These are phyloP conservation scores for Anthracocystis setariae DNA, from an alignment of 1,284 basidiomycete genomes.

Conservation along the genomic window DNA sequence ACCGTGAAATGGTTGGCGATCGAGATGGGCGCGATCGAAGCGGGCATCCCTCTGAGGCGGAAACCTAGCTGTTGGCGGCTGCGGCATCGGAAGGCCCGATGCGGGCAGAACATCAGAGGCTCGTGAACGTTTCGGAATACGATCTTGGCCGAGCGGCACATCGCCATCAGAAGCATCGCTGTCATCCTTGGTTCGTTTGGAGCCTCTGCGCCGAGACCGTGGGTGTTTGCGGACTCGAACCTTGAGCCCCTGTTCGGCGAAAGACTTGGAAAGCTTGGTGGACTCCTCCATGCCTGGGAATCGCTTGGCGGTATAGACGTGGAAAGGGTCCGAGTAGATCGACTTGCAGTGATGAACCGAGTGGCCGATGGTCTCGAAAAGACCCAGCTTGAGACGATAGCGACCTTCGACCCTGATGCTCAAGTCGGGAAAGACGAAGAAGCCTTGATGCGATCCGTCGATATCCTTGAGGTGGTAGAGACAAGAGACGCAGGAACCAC, in stretches of 20 bases:
- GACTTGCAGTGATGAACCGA: slow-evolving; percentile 64
- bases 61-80: slow-evolving; percentile 10
- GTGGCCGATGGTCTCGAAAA: slow-evolving; percentile 84
- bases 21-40: slow-evolving; percentile 20
- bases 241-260: slow-evolving; percentile 64
- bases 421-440: slow-evolving; percentile 69
- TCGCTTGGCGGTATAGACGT: slow-evolving; percentile 62
- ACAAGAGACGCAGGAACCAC: slow-evolving; percentile 87
- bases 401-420: slow-evolving; percentile 81
- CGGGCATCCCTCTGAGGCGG: slow-evolving; percentile 21
- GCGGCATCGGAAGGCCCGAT: slow-evolving; percentile 26
- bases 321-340: slow-evolving; percentile 61
- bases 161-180: slow-evolving; percentile 45
- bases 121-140: slow-evolving; percentile 36
- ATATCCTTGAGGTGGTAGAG: slow-evolving; percentile 95
- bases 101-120: slow-evolving; percentile 25
- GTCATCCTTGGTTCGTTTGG: slow-evolving; percentile 42
- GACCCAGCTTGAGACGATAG: slow-evolving; percentile 81
- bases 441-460: slow-evolving; percentile 79
- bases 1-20: slow-evolving; percentile 9
- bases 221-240: slow-evolving; percentile 65
- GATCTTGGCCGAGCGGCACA: slow-evolving; percentile 7
- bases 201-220: slow-evolving; percentile 37
- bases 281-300: slow-evolving; percentile 66
- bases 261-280: slow-evolving; percentile 56